phyloP scores from a whole-genome alignment of 2,329 filamentous ascomycete species.

The Ploettnerulaceae sp. region DNA sequence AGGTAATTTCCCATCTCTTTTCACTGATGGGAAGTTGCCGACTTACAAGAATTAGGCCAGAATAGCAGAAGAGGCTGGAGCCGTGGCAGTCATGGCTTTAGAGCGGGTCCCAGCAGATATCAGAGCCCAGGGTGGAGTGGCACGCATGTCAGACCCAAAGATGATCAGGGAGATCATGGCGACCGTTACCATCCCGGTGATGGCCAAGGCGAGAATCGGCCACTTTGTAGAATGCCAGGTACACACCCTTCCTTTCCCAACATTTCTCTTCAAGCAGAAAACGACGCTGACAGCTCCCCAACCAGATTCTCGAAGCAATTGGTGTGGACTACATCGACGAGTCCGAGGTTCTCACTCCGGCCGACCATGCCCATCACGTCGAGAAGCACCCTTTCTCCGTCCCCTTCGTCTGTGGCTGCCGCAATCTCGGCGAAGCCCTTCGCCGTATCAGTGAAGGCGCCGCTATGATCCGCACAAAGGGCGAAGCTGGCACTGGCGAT shows the following conservation, averaged over 20 bases:
- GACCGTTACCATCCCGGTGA: slow-evolving; percentile 94
- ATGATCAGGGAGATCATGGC: slow-evolving; percentile 96
- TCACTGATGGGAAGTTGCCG: slow-evolving; percentile 2
- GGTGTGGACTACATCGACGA: slow-evolving; percentile 98
- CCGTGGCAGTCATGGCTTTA: slow-evolving; percentile 95
- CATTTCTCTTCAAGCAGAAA: neutral
- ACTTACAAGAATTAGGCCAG: slow-evolving; percentile 55
- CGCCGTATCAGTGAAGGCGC: slow-evolving; percentile 88
- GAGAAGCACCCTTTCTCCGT: slow-evolving; percentile 78
- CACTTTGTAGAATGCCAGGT: slow-evolving; percentile 96
- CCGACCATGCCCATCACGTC: slow-evolving; percentile 86
- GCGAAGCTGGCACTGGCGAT: slow-evolving; percentile 94
- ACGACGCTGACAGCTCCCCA: neutral
- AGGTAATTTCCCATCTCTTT: slow-evolving; percentile 42
- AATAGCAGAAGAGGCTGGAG: slow-evolving; percentile 95
- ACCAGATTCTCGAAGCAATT: slow-evolving; percentile 83
- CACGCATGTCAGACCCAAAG: slow-evolving; percentile 90
- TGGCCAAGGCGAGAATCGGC: slow-evolving; percentile 97
- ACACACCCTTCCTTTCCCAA: slow-evolving; percentile 17
- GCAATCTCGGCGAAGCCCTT: slow-evolving; percentile 89
- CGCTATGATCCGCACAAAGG: slow-evolving; percentile 98
- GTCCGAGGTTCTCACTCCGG: slow-evolving; percentile 93
- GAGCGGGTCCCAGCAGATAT: slow-evolving; percentile 98
- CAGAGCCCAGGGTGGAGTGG: slow-evolving; percentile 83
- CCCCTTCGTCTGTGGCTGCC: slow-evolving; percentile 95